Conservation (phyloP, 176 grass and related monocot genomes). For the Olyra latifolia region DNA sequence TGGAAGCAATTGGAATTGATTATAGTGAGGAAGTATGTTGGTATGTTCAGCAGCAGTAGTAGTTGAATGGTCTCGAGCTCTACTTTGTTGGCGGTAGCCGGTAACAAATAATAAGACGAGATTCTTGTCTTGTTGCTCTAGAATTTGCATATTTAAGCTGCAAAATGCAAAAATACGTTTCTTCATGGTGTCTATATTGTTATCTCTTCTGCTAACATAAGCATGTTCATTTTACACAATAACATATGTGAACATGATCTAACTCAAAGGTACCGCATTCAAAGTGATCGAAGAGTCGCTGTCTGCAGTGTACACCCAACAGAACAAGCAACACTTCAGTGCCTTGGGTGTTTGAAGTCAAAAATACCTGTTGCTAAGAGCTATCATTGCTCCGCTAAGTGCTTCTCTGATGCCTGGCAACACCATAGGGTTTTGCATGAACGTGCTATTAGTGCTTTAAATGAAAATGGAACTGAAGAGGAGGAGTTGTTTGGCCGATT, state of each 20-base stretch:
- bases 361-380: slow-evolving; percentile 84
- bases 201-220: neutral
- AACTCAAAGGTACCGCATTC: slow-evolving; percentile 74
- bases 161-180: slow-evolving; percentile 9
- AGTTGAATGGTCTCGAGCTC: neutral
- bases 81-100: neutral
- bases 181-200: neutral
- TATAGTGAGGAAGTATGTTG: neutral
- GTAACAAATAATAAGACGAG: neutral
- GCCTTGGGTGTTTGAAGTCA: slow-evolving; percentile 80
- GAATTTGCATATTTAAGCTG: neutral
- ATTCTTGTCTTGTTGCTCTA: neutral
- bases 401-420: slow-evolving; percentile 83
- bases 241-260: slow-evolving; percentile 5
- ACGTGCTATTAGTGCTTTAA: slow-evolving; percentile 58
- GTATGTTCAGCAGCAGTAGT: neutral
- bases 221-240: neutral
- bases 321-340: slow-evolving; percentile 83
- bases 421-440: slow-evolving; percentile 80
- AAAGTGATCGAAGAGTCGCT: slow-evolving; percentile 61
- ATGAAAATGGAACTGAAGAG: slow-evolving; percentile 78
- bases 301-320: slow-evolving; percentile 84
- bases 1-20: neutral
- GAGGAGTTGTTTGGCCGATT: slow-evolving; percentile 71
- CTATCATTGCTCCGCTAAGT: slow-evolving; percentile 82